Evolutionary conservation across 139 green algal genomes (phyloP).

Genomic region (Raphidocelis subcapitata): DNA sequence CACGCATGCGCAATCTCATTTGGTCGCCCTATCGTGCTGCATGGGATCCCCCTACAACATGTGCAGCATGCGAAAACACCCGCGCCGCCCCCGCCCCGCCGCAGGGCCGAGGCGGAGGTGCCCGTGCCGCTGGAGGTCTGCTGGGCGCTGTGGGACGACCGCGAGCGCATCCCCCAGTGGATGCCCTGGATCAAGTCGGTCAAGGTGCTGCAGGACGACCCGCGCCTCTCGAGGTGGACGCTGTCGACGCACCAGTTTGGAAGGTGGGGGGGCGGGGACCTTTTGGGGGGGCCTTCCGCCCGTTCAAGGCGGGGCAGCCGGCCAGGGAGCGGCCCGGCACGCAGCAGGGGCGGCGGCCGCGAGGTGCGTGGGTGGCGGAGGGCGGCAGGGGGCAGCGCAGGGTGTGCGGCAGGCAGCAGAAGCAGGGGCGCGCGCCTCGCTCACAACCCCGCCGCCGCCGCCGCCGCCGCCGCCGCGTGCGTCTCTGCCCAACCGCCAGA

Average conservation of each 20-base stretch:
- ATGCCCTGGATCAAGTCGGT: conserved; percentile 93
- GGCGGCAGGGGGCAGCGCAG: too few species aligned
- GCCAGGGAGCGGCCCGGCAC: too few species aligned
- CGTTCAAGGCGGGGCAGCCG: too few species aligned
- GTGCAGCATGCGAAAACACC: too few species aligned
- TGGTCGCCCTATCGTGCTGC: not conserved
- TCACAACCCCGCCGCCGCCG: too few species aligned
- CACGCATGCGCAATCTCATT: not conserved
- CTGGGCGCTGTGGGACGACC: conserved; percentile 82
- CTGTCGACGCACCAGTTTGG: conserved; percentile 83
- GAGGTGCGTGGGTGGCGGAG: too few species aligned
- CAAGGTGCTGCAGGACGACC: conserved; percentile 59
- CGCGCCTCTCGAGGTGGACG: conserved; percentile 73
- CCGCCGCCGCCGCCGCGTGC: too few species aligned
- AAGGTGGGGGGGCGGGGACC: conserved; percentile 10
- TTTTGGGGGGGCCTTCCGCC: too few species aligned
- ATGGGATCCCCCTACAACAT: not conserved
- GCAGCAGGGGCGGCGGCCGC: too few species aligned
- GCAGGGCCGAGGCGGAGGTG: conserved; percentile 58
- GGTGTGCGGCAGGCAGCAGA: too few species aligned
- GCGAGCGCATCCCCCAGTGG: conserved; percentile 80
- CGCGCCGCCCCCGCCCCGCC: too few species aligned
- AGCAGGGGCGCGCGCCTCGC: too few species aligned
- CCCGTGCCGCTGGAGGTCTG: conserved; percentile 66
- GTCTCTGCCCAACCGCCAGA: conserved; percentile 8